These are phyloP conservation scores for Pseudocercospora vitis DNA, from an alignment of 2,329 filamentous ascomycete species.

Conservation along the genomic window DNA sequence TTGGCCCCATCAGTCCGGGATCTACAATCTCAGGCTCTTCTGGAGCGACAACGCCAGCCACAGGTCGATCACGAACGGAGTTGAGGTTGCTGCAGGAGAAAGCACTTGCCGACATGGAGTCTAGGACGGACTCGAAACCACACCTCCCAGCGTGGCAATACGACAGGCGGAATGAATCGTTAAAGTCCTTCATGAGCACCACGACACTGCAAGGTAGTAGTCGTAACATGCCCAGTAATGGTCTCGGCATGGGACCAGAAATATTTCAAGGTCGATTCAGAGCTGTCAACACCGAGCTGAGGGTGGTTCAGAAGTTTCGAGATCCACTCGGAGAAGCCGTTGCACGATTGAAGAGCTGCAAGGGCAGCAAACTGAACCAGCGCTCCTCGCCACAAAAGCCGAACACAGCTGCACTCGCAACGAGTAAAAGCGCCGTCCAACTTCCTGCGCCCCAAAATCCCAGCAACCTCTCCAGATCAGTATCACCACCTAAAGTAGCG, in stretches of 20 bases:
- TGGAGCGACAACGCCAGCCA: slow-evolving; percentile 34
- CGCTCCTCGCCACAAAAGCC: slow-evolving; percentile 14
- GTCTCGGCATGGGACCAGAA: slow-evolving; percentile 33
- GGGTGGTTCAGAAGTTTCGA: slow-evolving; percentile 38
- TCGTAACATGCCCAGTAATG: slow-evolving; percentile 7
- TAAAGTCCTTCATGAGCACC: slow-evolving; percentile 35
- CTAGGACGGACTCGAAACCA: slow-evolving; percentile 29
- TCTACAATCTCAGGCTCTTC: slow-evolving; percentile 34
- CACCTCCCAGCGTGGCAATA: slow-evolving; percentile 35
- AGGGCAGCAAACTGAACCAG: slow-evolving; percentile 24
- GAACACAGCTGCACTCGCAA: slow-evolving; percentile 15
- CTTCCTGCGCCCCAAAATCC: slow-evolving; percentile 21
- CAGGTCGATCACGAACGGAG: slow-evolving; percentile 37
- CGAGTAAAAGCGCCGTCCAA: slow-evolving; percentile 28
- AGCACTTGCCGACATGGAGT: slow-evolving; percentile 36
- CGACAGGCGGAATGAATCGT: slow-evolving; percentile 37
- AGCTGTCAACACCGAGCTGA: slow-evolving; percentile 37
- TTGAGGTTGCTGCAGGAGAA: slow-evolving; percentile 37
- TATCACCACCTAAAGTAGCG: slow-evolving; percentile 22
- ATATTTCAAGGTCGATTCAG: slow-evolving; percentile 39
- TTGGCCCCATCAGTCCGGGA: slow-evolving; percentile 33
- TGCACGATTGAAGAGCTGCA: slow-evolving; percentile 28
- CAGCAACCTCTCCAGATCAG: slow-evolving; percentile 24
- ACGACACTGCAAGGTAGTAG: slow-evolving; percentile 15
- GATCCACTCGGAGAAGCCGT: slow-evolving; percentile 36